Evolutionary conservation across 2,329 filamentous ascomycete species (phyloP).

Genomic region (Thielaviopsis musarum): DNA sequence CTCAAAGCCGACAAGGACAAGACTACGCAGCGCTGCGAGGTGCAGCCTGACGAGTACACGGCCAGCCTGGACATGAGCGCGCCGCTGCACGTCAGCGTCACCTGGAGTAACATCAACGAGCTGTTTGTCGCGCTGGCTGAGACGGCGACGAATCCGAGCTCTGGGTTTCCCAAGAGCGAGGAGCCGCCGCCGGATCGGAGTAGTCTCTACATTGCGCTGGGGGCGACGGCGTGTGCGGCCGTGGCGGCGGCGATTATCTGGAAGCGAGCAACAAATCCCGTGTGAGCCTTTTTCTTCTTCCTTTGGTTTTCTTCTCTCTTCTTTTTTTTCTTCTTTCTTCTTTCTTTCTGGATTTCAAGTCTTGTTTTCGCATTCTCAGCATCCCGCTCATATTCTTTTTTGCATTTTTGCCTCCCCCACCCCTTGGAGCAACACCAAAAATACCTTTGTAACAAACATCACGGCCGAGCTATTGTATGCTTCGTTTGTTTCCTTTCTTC

Average conservation of each 20-base stretch:
- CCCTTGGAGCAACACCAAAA: neutral
- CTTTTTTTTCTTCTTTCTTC: neutral
- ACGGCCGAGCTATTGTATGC: neutral
- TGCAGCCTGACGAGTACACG: slow-evolving; percentile 86
- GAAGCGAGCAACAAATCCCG: slow-evolving; percentile 37
- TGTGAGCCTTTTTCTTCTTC: slow-evolving; percentile 14
- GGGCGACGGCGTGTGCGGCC: slow-evolving; percentile 49
- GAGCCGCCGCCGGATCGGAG: slow-evolving; percentile 74
- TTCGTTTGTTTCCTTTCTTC: too few species aligned
- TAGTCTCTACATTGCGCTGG: slow-evolving; percentile 69
- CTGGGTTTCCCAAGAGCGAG: slow-evolving; percentile 75
- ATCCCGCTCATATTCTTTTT: neutral
- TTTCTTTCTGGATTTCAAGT: too few species aligned
- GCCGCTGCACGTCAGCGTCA: slow-evolving; percentile 85
- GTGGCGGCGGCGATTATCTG: slow-evolving; percentile 50
- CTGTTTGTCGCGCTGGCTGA: slow-evolving; percentile 86
- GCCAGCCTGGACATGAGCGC: slow-evolving; percentile 71
- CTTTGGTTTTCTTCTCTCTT: slow-evolving; percentile 1
- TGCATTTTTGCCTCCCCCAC: neutral
- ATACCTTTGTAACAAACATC: neutral
- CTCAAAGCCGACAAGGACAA: slow-evolving; percentile 93
- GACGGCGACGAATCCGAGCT: slow-evolving; percentile 75
- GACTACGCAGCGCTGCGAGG: slow-evolving; percentile 82
- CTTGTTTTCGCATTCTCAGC: neutral
- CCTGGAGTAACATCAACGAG: slow-evolving; percentile 86